Base-by-base conservation (phyloP, 805 yeast species). In the Sugiyamaella marilandica region DNA sequence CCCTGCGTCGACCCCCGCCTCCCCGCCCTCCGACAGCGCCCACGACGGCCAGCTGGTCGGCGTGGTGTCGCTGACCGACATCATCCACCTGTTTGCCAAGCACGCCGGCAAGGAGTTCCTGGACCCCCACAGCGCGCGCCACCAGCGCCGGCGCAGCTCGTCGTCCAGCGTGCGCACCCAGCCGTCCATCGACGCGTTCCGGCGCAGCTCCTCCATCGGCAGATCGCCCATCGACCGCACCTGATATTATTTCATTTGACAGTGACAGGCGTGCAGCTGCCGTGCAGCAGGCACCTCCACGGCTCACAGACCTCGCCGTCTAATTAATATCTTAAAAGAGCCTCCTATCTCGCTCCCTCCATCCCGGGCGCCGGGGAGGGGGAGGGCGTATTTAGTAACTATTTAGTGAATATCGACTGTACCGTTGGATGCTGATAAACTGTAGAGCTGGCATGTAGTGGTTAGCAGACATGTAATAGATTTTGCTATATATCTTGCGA, bases 21-120 rank as follows among this genome's bases (percentile, higher is more conserved):
- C 60, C 7, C 10, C 51, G 10, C 48, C 48, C 8, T 41, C 48
- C 9, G 33, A 49, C 5, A 52, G 57, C 32, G 51, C 62, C 24
- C 51, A 60, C 31, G 49, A 65, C 13, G 97, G 97, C 13, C 86
- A 83, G 64, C 76, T 92, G 56, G 81, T 88, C 51, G 98, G 98
- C 39, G 98, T 94, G 24, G 83, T 94, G 2, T 87, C 97, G 2
- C 73, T 94, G 60, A 92, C 98, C 0, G 99, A 92, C 69, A 84
- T 92, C 33, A 72, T 94, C 47, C 87, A 91, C 14, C 70, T 89
- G 43, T 77, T 92, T 57, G 96, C 96, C 8, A 78, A 83, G 60
- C 80, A 79, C 34, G 77, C 83, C 53, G 96, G 95, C 2, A 79
- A 79, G 62, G 55, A 61, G 1, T 59, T 65, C 34, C 83, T 88